A percentile compares a stretch with the other conserved stretches of the same genome.
Evolutionary conservation across 768 basidiomycete species (phyloP).

Genomic region (Termitomyces sp.): DNA sequence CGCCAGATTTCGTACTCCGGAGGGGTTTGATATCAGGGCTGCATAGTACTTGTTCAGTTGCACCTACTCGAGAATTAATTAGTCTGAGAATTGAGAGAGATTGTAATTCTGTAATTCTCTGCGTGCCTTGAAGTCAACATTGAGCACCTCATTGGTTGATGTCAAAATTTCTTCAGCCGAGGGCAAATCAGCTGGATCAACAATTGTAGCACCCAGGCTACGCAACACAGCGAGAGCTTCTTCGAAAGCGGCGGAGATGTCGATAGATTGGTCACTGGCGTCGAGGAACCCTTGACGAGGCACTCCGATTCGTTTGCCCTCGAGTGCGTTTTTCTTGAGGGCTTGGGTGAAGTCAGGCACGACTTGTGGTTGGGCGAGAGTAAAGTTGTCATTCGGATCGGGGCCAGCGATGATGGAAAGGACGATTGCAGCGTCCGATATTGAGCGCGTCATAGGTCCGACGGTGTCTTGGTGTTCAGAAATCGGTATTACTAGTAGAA

Average conservation of each 20-base stretch:
- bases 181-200: constrained; percentile 62
- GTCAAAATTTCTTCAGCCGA: constrained; percentile 45
- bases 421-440: constrained; percentile 52
- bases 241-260: constrained; percentile 35
- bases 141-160: constrained; percentile 55
- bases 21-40: constrained; percentile 46
- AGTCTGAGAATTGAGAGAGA: background rate
- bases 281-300: constrained; percentile 39
- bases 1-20: constrained; percentile 50
- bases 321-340: constrained; percentile 41
- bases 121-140: constrained; percentile 55
- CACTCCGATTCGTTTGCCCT: constrained; percentile 51
- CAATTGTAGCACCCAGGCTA: constrained; percentile 43
- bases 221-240: constrained; percentile 32
- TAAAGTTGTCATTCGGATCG: constrained; percentile 53
- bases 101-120: background rate
- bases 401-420: constrained; percentile 53
- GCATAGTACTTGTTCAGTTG: constrained; percentile 47
- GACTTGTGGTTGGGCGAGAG: constrained; percentile 43
- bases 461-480: constrained; percentile 56
- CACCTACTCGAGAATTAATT: constrained; percentile 29
- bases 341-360: constrained; percentile 58
- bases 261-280: constrained; percentile 28
- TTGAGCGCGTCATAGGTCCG: constrained; percentile 51
- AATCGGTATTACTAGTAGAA: constrained; percentile 51